Evolutionary conservation across 2,329 filamentous ascomycete genomes (phyloP), one percentile per base, ranked within the genome.

Genomic region (Ascochyta pisi): DNA sequence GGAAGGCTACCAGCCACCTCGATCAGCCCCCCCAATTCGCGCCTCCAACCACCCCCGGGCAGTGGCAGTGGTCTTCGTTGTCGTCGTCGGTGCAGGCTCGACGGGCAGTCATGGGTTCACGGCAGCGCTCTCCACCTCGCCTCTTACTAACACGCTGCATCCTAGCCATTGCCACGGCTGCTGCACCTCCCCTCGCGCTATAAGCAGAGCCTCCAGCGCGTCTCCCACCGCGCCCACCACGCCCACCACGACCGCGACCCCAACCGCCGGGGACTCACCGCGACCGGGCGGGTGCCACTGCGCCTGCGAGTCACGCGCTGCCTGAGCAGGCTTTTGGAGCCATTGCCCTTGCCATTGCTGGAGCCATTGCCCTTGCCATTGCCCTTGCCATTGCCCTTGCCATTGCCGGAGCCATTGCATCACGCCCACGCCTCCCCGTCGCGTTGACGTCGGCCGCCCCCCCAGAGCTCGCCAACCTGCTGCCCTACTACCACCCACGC

Each of bases 381-480:
- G 42, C 42, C n/a, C n/a, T n/a, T n/a, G n/a, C n/a, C n/a, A n/a
- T n/a, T n/a, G n/a, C n/a, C n/a, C n/a, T n/a, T n/a, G n/a, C n/a
- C 26, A 27, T 9, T 27, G 26, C 26, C 26, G 9, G 6, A 7
- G 26, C 35, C 31, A 43, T 33, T 47, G 42, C 42, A 40, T 37
- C 40, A 31, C 39, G 13, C 15, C 29, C 26, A 49, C 47, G 46
- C 51, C 54, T 60, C 19, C 19, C 19, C 19, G 19, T 66, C 70
- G 62, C 62, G 41, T 57, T 72, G 69, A 68, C 69, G 65, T 68
- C 67, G 54, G 62, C 64, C 61, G 60, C 16, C 16, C 45, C 53
- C 53, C 65, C 29, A 44, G 58, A 57, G 60, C 62, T 65, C 54
- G 65, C 60, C 64, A 73, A 65, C 53, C 69, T 73, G 69, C 62